Evolutionary conservation across 495 filamentous ascomycete genomes (phyloP).

Genomic region (Neurospora sp.): DNA sequence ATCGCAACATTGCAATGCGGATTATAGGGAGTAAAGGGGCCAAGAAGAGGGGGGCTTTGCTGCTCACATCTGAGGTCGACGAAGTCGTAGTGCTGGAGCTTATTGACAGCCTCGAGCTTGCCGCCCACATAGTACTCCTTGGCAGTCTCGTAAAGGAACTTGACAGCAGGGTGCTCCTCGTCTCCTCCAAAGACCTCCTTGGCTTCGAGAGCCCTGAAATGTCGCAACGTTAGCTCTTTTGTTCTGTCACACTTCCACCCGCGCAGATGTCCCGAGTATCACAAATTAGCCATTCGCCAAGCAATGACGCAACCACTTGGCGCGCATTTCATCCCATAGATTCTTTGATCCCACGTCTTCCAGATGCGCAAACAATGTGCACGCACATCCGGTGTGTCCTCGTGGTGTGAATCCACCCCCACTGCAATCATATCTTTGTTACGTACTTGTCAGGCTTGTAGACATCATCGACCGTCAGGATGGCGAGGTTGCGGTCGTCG

Average conservation of each 20-base stretch:
- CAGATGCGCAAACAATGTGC: constrained; percentile 20
- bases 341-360: not conserved
- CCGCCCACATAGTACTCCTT: constrained; percentile 90
- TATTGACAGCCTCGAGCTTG: constrained; percentile 88
- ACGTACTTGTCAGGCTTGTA: constrained; percentile 94
- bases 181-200: constrained; percentile 94
- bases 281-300: constrained; percentile 8
- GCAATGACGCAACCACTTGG: constrained; percentile 23
- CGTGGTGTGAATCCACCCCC: constrained; percentile 1
- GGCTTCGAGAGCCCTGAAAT: constrained; percentile 66
- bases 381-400: constrained; percentile 24
- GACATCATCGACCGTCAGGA: constrained; percentile 90
- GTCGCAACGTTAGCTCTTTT: not conserved
- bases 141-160: constrained; percentile 70
- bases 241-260: not conserved
- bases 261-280: not conserved
- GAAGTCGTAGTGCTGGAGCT: constrained; percentile 97
- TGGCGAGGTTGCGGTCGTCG: constrained; percentile 91
- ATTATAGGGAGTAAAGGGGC: not conserved
- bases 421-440: constrained; percentile 3
- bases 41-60: not conserved
- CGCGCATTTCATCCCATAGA: not conserved
- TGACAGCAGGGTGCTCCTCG: constrained; percentile 83
- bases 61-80: constrained; percentile 76
- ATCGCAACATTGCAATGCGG: not conserved